These are phyloP conservation scores for Fusarium torreyae DNA, from an alignment of 2,329 filamentous ascomycete genomes.

Conservation along the genomic window DNA sequence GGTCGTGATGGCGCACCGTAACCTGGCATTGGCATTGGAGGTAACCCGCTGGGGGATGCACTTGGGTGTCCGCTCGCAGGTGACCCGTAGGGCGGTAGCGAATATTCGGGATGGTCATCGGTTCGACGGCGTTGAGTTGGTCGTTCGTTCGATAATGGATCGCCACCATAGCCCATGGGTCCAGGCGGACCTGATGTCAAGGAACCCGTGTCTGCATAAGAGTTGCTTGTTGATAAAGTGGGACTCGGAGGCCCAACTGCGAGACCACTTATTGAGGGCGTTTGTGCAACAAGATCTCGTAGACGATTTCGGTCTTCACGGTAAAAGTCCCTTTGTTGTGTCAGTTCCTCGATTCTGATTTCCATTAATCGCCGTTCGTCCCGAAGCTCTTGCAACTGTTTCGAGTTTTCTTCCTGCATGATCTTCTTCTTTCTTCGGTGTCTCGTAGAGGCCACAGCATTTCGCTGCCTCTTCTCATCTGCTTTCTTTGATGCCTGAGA, in stretches of 20 bases:
- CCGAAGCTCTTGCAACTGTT: conserved; percentile 78
- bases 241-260: conserved; percentile 70
- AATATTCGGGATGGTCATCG: conserved; percentile 63
- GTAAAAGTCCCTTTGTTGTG: conserved; percentile 76
- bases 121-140: conserved; percentile 64
- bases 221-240: conserved; percentile 54
- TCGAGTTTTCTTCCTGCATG: conserved; percentile 80
- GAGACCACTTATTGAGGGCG: conserved; percentile 69
- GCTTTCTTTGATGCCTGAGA: conserved; percentile 86
- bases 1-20: conserved; percentile 58
- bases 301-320: conserved; percentile 80
- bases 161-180: conserved; percentile 57
- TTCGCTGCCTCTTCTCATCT: conserved; percentile 87
- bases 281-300: conserved; percentile 74
- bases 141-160: conserved; percentile 62
- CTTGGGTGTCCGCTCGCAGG: conserved; percentile 47
- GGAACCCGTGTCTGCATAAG: conserved; percentile 58
- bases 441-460: conserved; percentile 87
- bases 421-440: conserved; percentile 88
- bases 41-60: conserved; percentile 57
- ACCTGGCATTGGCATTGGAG: conserved; percentile 58
- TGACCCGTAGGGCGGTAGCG: conserved; percentile 58
- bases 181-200: conserved; percentile 49
- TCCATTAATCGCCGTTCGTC: conserved; percentile 77
- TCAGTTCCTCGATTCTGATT: conserved; percentile 63